Evolutionary conservation across 495 filamentous ascomycete genomes (phyloP), one percentile per base, ranked within the genome.

Genomic region (Penicillium paradoxum): DNA sequence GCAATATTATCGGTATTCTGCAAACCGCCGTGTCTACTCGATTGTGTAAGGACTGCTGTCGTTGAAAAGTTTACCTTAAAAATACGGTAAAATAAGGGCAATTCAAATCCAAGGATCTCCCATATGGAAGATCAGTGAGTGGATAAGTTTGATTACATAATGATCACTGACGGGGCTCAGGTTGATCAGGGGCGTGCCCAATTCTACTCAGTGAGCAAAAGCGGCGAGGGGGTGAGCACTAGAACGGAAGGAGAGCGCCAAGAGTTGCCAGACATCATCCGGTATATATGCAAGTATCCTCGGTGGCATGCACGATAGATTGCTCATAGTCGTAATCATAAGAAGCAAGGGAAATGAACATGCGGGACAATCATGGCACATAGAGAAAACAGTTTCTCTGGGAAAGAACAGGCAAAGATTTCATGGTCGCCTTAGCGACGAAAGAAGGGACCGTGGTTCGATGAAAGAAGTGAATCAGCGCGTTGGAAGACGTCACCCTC

Each of bases 401-500:
- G 8, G 15, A 40, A 13, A 3, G 39, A 43, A 27, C 17, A 21
- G 9, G 10, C 6, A 34, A 17, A 17, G 24, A 25, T 11, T 18
- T 49, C 8, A 49, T 14, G 32, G 21, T 25, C 38, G 30, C 39
- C n/a, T 22, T 36, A 51, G 41, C 73, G 71, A 50, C 57, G 53
- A 47, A 72, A 73, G 53, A 71, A 73, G 1, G 71, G 73, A 14
- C 67, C 59, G 42, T 77, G 74, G 19, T 66, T 70, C 15, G 73
- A 73, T 77, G 79, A 81, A 36, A 89, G 77, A 33, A 89, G 68
- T 11, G 83, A 75, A 51, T 92, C 88, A 0, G 87, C 85, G 25
- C 88, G 75, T 61, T 90, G 83, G 66, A 88, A 90, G 4, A 89
- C 83, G 52, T 86, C 83, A 4, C 86, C 84, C 22, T 73, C 75